Evolutionary conservation across 1,284 basidiomycete species (phyloP).

Genomic region (Microbotryomycetes sp.): DNA sequence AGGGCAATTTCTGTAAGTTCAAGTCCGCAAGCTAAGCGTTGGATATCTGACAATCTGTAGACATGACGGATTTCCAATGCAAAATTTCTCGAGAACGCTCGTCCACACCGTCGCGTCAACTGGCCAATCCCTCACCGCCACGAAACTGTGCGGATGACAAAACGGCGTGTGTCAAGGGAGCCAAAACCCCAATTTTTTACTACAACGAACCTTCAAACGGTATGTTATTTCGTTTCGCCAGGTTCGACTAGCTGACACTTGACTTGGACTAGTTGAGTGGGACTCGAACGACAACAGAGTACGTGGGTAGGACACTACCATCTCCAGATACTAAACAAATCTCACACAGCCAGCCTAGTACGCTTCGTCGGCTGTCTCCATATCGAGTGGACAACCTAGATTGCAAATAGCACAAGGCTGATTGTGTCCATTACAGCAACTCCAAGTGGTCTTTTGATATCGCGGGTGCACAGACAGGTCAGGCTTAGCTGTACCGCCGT

Average conservation of each 20-base stretch:
- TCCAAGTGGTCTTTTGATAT: neutral
- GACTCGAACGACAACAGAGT: too few species aligned
- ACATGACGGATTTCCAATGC: neutral
- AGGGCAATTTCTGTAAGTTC: neutral
- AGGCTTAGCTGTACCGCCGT: neutral
- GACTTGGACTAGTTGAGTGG: too few species aligned
- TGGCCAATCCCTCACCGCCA: neutral
- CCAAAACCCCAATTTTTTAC: neutral
- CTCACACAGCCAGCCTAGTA: too few species aligned
- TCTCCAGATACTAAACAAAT: too few species aligned
- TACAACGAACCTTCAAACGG: neutral
- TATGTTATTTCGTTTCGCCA: too few species aligned
- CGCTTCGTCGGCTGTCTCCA: too few species aligned
- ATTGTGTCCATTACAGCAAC: neutral
- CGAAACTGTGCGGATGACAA: neutral
- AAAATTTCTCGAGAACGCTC: neutral
- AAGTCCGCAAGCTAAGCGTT: too few species aligned
- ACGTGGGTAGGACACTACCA: too few species aligned
- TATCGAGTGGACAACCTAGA: too few species aligned
- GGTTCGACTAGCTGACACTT: too few species aligned
- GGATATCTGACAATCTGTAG: neutral
- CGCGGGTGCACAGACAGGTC: neutral
- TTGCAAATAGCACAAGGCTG: too few species aligned
- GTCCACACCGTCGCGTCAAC: neutral
- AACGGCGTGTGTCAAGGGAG: neutral